Conservation (phyloP, 495 filamentous ascomycete species). For the Penicillium simplicissimum region DNA sequence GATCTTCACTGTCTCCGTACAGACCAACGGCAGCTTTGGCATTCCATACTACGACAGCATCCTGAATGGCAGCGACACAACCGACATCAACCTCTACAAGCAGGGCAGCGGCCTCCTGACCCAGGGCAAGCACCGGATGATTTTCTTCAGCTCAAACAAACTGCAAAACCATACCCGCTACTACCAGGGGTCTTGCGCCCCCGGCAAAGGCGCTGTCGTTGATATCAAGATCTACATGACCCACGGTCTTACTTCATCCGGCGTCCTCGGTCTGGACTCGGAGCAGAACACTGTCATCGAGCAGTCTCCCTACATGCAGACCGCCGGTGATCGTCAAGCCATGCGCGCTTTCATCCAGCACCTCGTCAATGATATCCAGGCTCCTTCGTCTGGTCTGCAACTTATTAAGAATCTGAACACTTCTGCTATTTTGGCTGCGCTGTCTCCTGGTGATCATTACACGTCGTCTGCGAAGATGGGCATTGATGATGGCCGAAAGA, state of each 20-base stretch:
- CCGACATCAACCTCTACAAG: conserved; percentile 50
- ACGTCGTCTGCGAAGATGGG: conserved; percentile 66
- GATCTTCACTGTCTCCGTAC: conserved; percentile 65
- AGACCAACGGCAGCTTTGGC: conserved; percentile 59
- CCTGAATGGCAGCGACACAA: conserved; percentile 47
- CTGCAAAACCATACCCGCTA: conserved; percentile 31
- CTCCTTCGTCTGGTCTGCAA: conserved; percentile 52
- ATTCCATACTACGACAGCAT: conserved; percentile 68
- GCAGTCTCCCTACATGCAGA: conserved; percentile 38
- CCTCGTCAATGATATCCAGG: conserved; percentile 54
- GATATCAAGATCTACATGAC: conserved; percentile 44
- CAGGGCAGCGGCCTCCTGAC: conserved; percentile 62
- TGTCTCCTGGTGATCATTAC: conserved; percentile 70
- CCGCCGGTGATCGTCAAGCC: conserved; percentile 25
- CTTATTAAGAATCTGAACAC: conserved; percentile 55
- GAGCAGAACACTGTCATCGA: conserved; percentile 61
- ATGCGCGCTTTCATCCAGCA: conserved; percentile 42
- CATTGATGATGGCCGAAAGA: conserved; percentile 61
- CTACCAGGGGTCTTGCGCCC: conserved; percentile 37
- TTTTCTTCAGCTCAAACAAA: conserved; percentile 31
- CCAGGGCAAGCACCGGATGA: conserved; percentile 64
- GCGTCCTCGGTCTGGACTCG: conserved; percentile 60
- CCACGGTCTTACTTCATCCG: conserved; percentile 48
- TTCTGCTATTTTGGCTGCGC: conserved; percentile 47
- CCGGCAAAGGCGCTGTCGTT: conserved; percentile 25